phyloP scores from a whole-genome alignment of 805 yeast species.

The Candida germanica region DNA sequence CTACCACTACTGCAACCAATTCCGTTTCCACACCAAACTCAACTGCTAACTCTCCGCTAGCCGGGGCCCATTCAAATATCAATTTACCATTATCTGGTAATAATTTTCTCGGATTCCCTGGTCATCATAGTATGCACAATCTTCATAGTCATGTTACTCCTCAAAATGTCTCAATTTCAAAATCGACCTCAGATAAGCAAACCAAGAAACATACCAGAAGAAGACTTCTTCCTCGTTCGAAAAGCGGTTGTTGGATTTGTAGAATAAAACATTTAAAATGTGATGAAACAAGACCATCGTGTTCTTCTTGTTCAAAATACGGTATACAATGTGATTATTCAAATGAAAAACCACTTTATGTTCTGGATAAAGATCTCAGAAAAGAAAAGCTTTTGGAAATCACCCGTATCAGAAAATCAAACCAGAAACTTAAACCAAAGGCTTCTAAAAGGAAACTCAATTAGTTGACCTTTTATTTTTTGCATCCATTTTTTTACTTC shows the following conservation, averaged over 20 bases:
- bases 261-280: slow-evolving; percentile 45
- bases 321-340: slow-evolving; percentile 43
- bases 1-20: slow-evolving; percentile 2
- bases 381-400: slow-evolving; percentile 33
- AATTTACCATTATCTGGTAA: no score
- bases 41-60: slow-evolving; percentile 4
- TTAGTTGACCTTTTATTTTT: neutral
- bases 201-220: slow-evolving; percentile 36
- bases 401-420: slow-evolving; percentile 24
- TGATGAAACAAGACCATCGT: slow-evolving; percentile 37
- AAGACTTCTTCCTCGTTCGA: slow-evolving; percentile 38
- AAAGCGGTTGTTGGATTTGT: slow-evolving; percentile 46
- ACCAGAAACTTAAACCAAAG: slow-evolving; percentile 10
- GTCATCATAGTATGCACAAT: neutral
- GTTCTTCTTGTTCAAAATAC: slow-evolving; percentile 36
- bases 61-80: neutral
- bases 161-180: no score
- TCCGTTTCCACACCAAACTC: slow-evolving; percentile 5
- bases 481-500: slow-evolving; percentile 1
- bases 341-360: slow-evolving; percentile 36
- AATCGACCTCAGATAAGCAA: neutral
- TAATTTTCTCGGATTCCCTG: neutral
- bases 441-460: slow-evolving; percentile 5
- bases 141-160: neutral
- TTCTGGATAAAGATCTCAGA: slow-evolving; percentile 30